Conservation (phyloP, 2,329 filamentous ascomycete species). For the Capronia coronata region DNA sequence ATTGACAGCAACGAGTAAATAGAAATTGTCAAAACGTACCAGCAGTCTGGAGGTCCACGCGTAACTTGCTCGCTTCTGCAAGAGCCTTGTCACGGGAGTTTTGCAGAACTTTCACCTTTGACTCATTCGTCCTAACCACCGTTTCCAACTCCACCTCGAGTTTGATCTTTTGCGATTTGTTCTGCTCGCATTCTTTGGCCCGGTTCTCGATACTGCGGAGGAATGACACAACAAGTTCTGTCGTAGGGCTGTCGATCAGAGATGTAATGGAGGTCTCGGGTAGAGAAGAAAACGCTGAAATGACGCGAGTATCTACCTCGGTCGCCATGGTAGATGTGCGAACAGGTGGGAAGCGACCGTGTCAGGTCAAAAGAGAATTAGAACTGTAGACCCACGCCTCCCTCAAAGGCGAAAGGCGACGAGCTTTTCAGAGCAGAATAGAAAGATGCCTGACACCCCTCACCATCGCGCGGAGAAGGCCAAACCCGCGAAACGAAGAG, state of each 20-base stretch:
- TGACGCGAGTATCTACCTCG: conserved; percentile 52
- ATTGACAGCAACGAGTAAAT: not conserved
- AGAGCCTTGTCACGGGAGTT: conserved; percentile 73
- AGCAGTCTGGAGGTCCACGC: conserved; percentile 73
- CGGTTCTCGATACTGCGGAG: conserved; percentile 69
- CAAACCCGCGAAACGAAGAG: conserved; percentile 6
- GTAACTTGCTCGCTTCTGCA: conserved; percentile 73
- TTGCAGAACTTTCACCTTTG: conserved; percentile 75
- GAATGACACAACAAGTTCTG: conserved; percentile 68
- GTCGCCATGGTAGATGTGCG: conserved; percentile 45
- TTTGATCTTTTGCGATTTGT: conserved; percentile 82
- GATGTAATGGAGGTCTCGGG: conserved; percentile 51
- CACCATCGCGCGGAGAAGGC: conserved; percentile 17
- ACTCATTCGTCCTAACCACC: conserved; percentile 74
- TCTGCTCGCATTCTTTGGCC: conserved; percentile 71
- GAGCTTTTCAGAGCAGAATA: conserved; percentile 6
- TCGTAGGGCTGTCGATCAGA: conserved; percentile 56
- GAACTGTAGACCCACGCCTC: conserved; percentile 3
- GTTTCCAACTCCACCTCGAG: conserved; percentile 91
- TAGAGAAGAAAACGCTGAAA: conserved; percentile 54
- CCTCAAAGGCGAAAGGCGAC: conserved; percentile 13
- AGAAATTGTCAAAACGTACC: conserved; percentile 48
- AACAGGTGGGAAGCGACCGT: not conserved
- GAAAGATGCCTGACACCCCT: conserved; percentile 1
- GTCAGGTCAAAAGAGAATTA: not conserved